Conservation (phyloP, 176 grass and related monocot genomes). For the Oryza glaberrima region DNA sequence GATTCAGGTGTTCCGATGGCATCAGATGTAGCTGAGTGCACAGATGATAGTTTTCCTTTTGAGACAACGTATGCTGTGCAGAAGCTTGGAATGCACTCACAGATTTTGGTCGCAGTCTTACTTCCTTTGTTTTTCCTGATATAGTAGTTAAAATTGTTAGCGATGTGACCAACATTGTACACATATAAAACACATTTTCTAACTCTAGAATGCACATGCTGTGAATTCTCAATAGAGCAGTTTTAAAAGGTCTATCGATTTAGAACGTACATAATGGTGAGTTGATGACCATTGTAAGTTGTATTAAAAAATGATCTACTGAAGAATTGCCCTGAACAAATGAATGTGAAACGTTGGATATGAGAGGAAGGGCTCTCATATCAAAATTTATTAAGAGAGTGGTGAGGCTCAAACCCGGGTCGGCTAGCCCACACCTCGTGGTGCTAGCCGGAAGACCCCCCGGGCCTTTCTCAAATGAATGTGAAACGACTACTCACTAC, state of each 20-base stretch:
- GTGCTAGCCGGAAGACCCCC: too few relatives aligned
- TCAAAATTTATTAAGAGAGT: too few relatives aligned
- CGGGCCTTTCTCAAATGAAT: neutral
- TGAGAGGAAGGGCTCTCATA: too few relatives aligned
- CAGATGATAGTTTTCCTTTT: conserved; percentile 80
- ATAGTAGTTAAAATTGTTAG: neutral
- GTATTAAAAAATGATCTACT: neutral
- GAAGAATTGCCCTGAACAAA: neutral
- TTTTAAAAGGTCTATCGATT: neutral
- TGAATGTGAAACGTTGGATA: too few relatives aligned
- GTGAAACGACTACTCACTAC: neutral
- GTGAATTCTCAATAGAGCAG: neutral
- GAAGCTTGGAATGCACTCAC: conserved; percentile 69
- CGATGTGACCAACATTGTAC: neutral
- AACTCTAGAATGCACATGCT: neutral
- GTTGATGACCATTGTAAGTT: neutral
- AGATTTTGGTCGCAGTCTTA: conserved; percentile 74
- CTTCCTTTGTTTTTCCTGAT: conserved; percentile 70
- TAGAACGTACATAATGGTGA: neutral
- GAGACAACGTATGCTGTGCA: conserved; percentile 78
- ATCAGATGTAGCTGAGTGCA: conserved; percentile 59
- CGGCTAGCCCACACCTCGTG: too few relatives aligned
- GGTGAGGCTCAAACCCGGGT: too few relatives aligned
- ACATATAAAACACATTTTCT: neutral
- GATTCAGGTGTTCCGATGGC: conserved; percentile 22